Conservation (phyloP, 805 yeast genomes). For the Pichia exigua region DNA sequence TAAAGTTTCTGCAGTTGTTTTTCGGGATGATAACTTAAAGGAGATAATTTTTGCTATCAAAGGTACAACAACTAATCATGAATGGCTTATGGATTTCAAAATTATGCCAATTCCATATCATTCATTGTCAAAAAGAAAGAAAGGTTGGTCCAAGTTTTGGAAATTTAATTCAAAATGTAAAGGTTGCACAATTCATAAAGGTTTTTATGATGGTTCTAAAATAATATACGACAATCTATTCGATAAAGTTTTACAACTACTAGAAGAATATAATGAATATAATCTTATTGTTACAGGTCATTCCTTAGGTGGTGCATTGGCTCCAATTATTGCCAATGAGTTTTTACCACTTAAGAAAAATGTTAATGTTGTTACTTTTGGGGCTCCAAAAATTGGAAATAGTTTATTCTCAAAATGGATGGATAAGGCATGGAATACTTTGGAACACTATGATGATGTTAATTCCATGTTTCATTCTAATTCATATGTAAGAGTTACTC, state of each 20-base stretch:
- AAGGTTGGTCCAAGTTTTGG: slow-evolving; percentile 8
- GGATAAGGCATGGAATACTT: slow-evolving; percentile 39
- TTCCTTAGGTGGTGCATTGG: slow-evolving; percentile 61
- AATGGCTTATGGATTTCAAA: slow-evolving; percentile 55
- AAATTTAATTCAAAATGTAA: slow-evolving; percentile 31
- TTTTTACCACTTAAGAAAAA: slow-evolving; percentile 43
- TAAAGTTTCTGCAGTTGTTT: slow-evolving; percentile 48
- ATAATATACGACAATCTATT: slow-evolving; percentile 34
- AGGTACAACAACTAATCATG: slow-evolving; percentile 55
- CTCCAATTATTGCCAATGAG: slow-evolving; percentile 57
- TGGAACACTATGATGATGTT: not conserved
- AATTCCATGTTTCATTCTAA: slow-evolving; percentile 2
- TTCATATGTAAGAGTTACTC: slow-evolving; percentile 50
- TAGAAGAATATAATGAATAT: slow-evolving; percentile 38
- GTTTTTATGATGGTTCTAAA: slow-evolving; percentile 44
- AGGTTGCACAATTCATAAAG: slow-evolving; percentile 55
- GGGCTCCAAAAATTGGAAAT: slow-evolving; percentile 61
- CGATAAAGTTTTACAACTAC: slow-evolving; percentile 28
- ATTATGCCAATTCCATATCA: slow-evolving; percentile 38
- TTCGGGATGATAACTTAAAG: slow-evolving; percentile 37
- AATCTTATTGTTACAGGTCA: slow-evolving; percentile 57
- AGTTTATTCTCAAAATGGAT: slow-evolving; percentile 40
- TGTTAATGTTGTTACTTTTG: slow-evolving; percentile 52
- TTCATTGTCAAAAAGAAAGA: slow-evolving; percentile 13
- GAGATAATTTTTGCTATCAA: slow-evolving; percentile 47